Evolutionary conservation across 192 early-diverging fungal genomes (phyloP).

Genomic region (Backusella westeae): DNA sequence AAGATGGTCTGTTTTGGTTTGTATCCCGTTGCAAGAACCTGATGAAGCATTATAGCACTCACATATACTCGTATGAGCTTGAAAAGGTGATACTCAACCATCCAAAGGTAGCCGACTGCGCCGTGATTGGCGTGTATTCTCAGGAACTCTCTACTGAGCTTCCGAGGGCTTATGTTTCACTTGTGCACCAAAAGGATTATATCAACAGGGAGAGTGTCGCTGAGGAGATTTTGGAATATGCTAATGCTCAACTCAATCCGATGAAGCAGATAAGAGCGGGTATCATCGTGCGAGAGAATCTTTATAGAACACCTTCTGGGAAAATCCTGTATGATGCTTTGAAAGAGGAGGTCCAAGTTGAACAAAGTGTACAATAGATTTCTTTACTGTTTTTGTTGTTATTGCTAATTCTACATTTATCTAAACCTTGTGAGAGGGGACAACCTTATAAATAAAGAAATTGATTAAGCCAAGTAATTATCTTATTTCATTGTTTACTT

Average conservation of each 20-base stretch:
- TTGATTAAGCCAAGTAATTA: background rate
- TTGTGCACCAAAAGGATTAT: background rate
- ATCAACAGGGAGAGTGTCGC: background rate
- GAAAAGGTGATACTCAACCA: conserved; percentile 32
- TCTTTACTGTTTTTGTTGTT: background rate
- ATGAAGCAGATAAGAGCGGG: background rate
- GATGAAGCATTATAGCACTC: conserved; percentile 50
- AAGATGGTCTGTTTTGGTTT: conserved; percentile 60
- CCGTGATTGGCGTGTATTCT: background rate
- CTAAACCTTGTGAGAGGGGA: background rate
- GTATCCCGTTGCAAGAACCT: conserved; percentile 71
- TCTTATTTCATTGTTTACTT: too few species aligned
- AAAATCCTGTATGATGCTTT: background rate
- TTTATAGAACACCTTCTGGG: background rate
- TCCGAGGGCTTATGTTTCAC: background rate
- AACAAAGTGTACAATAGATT: background rate
- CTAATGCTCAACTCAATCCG: background rate
- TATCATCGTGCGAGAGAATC: background rate
- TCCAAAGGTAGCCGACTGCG: background rate
- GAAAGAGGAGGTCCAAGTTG: background rate
- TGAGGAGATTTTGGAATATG: background rate
- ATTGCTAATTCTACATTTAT: too few species aligned
- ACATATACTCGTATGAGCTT: conserved; percentile 67
- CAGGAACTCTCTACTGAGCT: background rate
- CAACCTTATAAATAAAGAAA: background rate